Percentiles rank a stretch among this genome's conserved stretches.
These are phyloP conservation scores for Sclerotinia subarctica DNA, from an alignment of 2,329 filamentous ascomycete genomes.

Conservation along the genomic window DNA sequence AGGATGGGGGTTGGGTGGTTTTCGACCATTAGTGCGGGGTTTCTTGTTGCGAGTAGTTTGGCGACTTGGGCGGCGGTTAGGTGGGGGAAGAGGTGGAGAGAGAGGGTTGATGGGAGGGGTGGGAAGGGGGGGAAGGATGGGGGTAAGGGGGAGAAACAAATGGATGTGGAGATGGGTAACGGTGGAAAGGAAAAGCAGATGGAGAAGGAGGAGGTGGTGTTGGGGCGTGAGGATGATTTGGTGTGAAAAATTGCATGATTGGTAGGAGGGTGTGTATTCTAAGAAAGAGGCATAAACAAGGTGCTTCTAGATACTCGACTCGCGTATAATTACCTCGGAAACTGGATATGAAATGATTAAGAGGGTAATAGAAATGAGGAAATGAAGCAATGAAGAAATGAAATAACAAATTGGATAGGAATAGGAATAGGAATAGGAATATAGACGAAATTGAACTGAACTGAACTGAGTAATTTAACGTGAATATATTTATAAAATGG, in stretches of 20 bases:
- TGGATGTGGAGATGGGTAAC: constrained; percentile 2
- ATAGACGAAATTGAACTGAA: no score
- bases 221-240: background rate
- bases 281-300: background rate
- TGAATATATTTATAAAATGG: no score
- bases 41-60: constrained; percentile 45
- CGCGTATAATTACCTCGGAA: background rate
- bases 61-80: constrained; percentile 29
- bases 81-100: constrained; percentile 40
- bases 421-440: background rate
- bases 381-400: no score
- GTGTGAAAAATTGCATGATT: background rate
- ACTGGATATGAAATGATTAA: background rate
- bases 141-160: no score
- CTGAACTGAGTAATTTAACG: background rate
- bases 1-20: constrained; percentile 79
- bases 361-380: background rate
- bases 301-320: background rate
- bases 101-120: constrained; percentile 50
- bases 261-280: background rate
- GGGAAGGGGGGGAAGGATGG: constrained; percentile 40
- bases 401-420: background rate
- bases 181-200: background rate
- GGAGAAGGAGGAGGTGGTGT: background rate
- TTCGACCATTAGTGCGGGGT: constrained; percentile 62